Base-by-base conservation (phyloP, 2,329 filamentous ascomycete genomes). In the Colletotrichum tropicale region DNA sequence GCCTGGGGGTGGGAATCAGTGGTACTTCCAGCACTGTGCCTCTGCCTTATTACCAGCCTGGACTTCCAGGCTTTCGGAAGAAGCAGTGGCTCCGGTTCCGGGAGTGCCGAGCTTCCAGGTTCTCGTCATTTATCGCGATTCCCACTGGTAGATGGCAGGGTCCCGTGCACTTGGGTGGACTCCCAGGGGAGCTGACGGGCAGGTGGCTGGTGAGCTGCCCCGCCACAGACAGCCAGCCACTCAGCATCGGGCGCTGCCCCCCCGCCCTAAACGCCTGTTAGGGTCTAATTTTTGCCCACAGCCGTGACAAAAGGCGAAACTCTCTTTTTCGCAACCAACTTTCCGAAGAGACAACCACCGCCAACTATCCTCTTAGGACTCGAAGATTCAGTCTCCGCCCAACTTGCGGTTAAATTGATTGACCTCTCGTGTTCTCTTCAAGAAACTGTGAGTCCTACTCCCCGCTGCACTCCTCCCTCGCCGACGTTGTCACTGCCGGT, bases 341-440 rank as follows among this genome's bases (percentile, higher is more conserved):
- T 36, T 10, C 52, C 43, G 66, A 71, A 77, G 77, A 77, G 76
- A 74, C 70, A 73, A 73, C 78, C 77, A 70, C 55, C 74, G 68
- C 55, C 68, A 70, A 65, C 67, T 55, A 75, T 77, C 68, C 82
- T 84, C 82, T 83, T 84, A 91, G 94, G 94, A 98, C 95, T 95
- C 91, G 95, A 97, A 95, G 96, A 94, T 92, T 98, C 96, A 98
- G 96, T 98, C 96, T 98, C 96, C 96, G 96, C 94, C 91, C 93
- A 94, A 93, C 87, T 88, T 87, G 95, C 96, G 96, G 96, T 98
- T 98, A 98, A 98, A 98, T 94, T 93, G 96, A 98, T 98, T 98
- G 96, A 96, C 89, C 90, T 94, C 94, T 96, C 94, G 91, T 94
- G 94, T 96, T 96, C 93, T 87, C 82, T 77, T 75, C 78, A 52